Evolutionary conservation across 2,329 filamentous ascomycete species (phyloP), one percentile per base, ranked within the genome.

Genomic region (Pyrenochaeta sp.): DNA sequence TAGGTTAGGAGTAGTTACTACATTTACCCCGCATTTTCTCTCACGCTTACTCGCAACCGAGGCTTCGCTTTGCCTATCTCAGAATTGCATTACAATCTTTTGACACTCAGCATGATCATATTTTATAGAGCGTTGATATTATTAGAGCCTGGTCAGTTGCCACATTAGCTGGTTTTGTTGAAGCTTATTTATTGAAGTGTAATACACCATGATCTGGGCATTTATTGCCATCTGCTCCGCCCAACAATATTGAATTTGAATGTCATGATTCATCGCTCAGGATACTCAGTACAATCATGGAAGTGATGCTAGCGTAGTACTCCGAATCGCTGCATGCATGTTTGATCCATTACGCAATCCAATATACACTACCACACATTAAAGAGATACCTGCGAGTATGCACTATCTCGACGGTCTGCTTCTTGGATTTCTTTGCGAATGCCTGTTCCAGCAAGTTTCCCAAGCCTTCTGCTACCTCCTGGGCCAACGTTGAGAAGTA

Each of bases 11-110:
- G 13, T 22, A 27, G 25, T 48, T 47, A 27, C 30, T 24, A 40
- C 22, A n/a, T 13, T 13, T 56, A 51, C 53, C 53, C 48, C 53
- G 34, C 48, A 51, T 25, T 28, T 47, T 40, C 12, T 34, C 48
- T 40, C 53, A 40, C 28, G 46, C 46, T 50, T 55, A 55, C 52
- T 50, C 46, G 52, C 30, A 32, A 51, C 40, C 30, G 39, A 56
- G 40, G 47, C 32, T 46, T 46, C 28, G 34, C 9, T 36, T 36
- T 36, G 8, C 34, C 34, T 36, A 36, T 15, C 13, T 10, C 7
- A 36, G 9, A 36, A 15, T 3, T 9, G 28, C 28, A 30, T 30
- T 5, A 5, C 28, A 30, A 30, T 5, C 28, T 30, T 5, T 5
- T 30, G 5, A 30, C 9, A 9, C 28, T 5, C 28, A 30, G 28